These are phyloP conservation scores for Malus fusca DNA, from an alignment of 306 rosid species.

Conservation along the genomic window DNA sequence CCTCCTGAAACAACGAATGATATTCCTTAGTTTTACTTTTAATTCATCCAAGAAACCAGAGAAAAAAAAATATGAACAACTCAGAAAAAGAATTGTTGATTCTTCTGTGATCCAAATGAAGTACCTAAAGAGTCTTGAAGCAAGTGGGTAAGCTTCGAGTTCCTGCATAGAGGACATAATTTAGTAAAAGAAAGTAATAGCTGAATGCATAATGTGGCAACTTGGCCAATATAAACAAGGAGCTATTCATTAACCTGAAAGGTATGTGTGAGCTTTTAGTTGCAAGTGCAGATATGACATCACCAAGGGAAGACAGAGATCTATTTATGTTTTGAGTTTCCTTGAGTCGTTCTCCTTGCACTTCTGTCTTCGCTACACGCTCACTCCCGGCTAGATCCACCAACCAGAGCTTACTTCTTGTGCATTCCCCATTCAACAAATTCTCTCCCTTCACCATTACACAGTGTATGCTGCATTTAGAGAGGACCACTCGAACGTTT, in stretches of 20 bases:
- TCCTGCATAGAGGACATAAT: constrained; percentile 45
- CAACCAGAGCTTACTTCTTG: constrained; percentile 90
- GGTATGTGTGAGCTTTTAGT: constrained; percentile 83
- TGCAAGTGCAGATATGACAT: constrained; percentile 94
- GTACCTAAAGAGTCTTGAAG: constrained; percentile 95
- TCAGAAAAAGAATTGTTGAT: not conserved
- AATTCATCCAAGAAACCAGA: not conserved
- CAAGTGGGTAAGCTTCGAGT: constrained; percentile 97
- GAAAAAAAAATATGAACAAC: not conserved
- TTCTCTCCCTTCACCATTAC: constrained; percentile 98
- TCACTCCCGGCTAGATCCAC: constrained; percentile 98
- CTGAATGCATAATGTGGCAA: not conserved
- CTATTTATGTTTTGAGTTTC: constrained; percentile 95
- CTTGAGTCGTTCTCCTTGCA: constrained; percentile 89
- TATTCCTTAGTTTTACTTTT: constrained; percentile 16
- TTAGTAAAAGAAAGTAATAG: not conserved
- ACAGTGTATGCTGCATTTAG: constrained; percentile 69
- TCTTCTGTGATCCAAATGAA: constrained; percentile 2
- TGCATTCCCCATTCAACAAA: constrained; percentile 79
- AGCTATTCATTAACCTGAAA: constrained; percentile 53
- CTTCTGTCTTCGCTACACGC: constrained; percentile 90
- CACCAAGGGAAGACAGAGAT: constrained; percentile 96
- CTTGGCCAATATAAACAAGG: not conserved
- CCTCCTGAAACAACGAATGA: constrained; percentile 53
- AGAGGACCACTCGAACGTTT: constrained; percentile 11